Evolutionary conservation across 2,329 filamentous ascomycete genomes (phyloP), one percentile per base, ranked within the genome.

Genomic region (Colletotrichum paranaense): DNA sequence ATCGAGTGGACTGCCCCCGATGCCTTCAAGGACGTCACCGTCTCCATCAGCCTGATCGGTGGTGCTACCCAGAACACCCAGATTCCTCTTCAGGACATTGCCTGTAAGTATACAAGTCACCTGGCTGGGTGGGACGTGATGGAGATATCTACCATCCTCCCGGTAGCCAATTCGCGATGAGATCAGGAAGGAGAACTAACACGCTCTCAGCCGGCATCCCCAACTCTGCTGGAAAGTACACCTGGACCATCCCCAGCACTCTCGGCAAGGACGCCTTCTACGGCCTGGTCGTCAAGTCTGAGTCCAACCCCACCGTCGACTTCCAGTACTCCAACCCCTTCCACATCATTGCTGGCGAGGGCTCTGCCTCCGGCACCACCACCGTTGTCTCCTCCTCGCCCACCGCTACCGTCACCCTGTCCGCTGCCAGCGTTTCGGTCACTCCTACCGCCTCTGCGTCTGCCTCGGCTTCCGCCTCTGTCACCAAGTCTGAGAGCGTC

Each of bases 251-350:
- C 64, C 84, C 83, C 78, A 78, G 83, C 73, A 75, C 79, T 32
- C 84, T 88, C 32, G 87, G 86, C 74, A 77, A 77, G 70, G 79
- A 84, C 53, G 83, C 82, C 65, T 85, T 86, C 78, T 92, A 92
- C 82, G 91, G 90, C 76, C 83, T 92, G 79, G 83, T 86, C 82
- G 84, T 92, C 82, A 80, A 80, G 75, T 84, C 87, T 46, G 86
- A 88, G 76, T 82, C 80, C 75, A 79, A 90, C 82, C 67, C 83
- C 26, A 75, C 62, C 12, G 81, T 86, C 79, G 72, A 75, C 74
- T 90, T 89, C 86, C 90, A 92, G 86, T 92, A 88, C 86, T 90
- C 89, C 69, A 87, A 87, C 84, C 89, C 89, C 77, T 92, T 92
- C 85, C 77, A 84, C 78, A 90, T 91, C 78, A 78, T 79, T 68